Base-by-base conservation (phyloP, 495 filamentous ascomycete species). In the Usnea hakonensis region DNA sequence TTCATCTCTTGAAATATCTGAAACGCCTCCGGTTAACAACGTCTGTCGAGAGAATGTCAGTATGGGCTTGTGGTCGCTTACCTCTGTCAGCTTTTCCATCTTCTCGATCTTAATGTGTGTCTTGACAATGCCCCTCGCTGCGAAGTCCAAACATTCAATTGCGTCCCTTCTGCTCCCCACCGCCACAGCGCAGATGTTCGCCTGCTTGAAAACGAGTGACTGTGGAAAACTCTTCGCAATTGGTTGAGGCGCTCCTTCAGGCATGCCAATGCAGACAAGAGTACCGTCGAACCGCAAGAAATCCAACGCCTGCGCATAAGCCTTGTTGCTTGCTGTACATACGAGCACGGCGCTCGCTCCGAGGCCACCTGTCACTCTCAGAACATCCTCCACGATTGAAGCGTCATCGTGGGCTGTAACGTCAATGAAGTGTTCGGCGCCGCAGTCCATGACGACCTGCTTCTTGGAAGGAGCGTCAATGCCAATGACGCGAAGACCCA, bases 401-500 rank as follows among this genome's bases (percentile, higher is more conserved):
- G 76, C 74, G 35, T 83, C 78, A 65, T 80, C 78, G 16, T 70
- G 71, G 61, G 83, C 77, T n/a, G 81, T 83, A 55, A 85, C 71
- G 61, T 87, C 86, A 60, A 90, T 75, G 69, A 90, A 90, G 60
- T 81, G 76, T 71, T 90, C 86, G 3, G 86, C 87, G 2, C 87
- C 87, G 38, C 75, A 83, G 0, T 77, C 76, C 26, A 78, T 77
- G 33, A 85, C 80, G n/a, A 87, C 66, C 3, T 79, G 72, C 61
- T 82, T 78, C 68, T 90, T 90, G 58, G 75, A 78, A 54, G 83
- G 81, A 66, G 80, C 75, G 71, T 90, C 87, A 69, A 90, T 81
- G 30, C 84, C 86, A 60, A 90, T 85, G 33, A 89, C 84, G 23
- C 87, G 80, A 21, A 85, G 71, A 4, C 80, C 84, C 81, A 90